Conservation (phyloP, 352 stramenopile species). For the Phytophthora litchii region DNA sequence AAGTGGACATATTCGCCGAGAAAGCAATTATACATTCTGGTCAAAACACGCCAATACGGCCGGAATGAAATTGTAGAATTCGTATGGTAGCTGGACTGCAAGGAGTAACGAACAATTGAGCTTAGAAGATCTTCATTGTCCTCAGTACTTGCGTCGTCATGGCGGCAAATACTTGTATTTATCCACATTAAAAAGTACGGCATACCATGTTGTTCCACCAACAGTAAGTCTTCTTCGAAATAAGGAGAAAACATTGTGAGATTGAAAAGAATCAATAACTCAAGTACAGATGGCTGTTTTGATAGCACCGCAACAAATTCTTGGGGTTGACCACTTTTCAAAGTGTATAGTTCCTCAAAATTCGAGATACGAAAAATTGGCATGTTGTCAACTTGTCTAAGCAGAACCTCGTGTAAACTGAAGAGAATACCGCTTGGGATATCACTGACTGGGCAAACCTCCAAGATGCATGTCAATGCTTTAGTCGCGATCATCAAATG, state of each 20-base stretch:
- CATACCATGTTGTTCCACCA: background rate
- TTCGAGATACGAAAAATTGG: background rate
- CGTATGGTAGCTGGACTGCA: background rate
- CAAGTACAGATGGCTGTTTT: background rate
- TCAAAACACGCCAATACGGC: conserved; percentile 20
- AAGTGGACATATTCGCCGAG: background rate
- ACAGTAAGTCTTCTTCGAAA: background rate
- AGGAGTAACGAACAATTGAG: background rate
- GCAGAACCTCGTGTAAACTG: background rate
- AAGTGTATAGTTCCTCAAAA: background rate
- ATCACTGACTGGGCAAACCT: background rate
- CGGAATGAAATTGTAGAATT: background rate
- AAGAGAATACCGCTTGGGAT: conserved; percentile 4
- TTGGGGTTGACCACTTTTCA: background rate
- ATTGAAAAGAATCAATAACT: conserved; percentile 14
- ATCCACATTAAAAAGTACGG: conserved; percentile 20
- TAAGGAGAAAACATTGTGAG: conserved; percentile 5
- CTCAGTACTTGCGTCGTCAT: background rate
- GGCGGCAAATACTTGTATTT: background rate
- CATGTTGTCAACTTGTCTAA: background rate
- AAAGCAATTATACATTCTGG: conserved; percentile 10
- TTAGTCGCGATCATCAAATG: background rate
- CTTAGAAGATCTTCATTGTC: background rate
- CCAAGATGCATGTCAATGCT: background rate
- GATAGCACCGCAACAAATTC: background rate